These are phyloP conservation scores for Leccinum subgranulosum DNA, from an alignment of 768 basidiomycete genomes.

Conservation along the genomic window DNA sequence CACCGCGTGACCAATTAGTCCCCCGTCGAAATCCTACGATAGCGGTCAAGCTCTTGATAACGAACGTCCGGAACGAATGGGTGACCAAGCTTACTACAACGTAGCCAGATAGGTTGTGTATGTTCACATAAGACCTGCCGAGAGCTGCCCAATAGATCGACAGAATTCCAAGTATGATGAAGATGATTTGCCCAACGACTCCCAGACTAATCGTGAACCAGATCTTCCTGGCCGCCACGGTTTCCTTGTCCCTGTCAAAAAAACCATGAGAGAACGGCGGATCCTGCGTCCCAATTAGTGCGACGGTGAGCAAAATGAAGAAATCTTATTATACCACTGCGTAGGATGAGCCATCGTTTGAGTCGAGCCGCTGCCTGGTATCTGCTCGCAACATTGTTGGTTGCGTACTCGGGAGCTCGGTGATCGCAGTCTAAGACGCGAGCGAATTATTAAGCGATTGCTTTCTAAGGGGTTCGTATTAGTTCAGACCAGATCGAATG, in stretches of 20 bases:
- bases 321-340: conserved; percentile 8
- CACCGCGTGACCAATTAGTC: conserved; percentile 46
- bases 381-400: conserved; percentile 3
- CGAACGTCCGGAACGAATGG: background rate
- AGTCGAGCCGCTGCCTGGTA: background rate
- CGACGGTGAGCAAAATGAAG: background rate
- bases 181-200: conserved; percentile 34
- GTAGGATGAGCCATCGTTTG: background rate
- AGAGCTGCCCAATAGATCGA: conserved; percentile 62
- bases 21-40: conserved; percentile 59
- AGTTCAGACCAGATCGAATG: background rate
- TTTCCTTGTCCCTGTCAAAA: conserved; percentile 28
- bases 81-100: conserved; percentile 44
- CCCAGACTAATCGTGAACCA: conserved; percentile 42
- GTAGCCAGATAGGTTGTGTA: conserved; percentile 48
- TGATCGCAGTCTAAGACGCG: background rate
- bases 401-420: background rate
- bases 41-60: background rate
- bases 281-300: conserved; percentile 16
- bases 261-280: conserved; percentile 29
- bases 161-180: conserved; percentile 48
- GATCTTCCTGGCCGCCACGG: conserved; percentile 30
- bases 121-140: conserved; percentile 39
- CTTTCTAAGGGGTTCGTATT: background rate
- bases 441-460: conserved; percentile 19